A percentile compares a stretch with the other conserved stretches of the same genome.
Conservation (phyloP, 176 grass and related monocot genomes). For the Chloris gayana region DNA sequence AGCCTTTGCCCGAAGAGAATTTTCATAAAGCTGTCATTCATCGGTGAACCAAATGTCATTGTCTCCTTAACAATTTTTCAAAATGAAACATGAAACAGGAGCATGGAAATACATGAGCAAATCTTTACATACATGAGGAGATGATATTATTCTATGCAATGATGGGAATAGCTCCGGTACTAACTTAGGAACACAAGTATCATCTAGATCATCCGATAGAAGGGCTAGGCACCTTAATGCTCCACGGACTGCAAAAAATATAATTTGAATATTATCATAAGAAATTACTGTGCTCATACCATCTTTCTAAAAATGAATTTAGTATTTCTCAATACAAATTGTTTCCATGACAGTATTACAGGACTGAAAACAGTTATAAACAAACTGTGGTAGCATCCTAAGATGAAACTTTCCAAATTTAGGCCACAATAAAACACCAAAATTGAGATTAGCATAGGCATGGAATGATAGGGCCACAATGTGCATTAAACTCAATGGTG, state of each 20-base stretch:
- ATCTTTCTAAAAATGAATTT: background rate
- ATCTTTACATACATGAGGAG: constrained; percentile 64
- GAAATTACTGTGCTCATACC: background rate
- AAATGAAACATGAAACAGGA: constrained; percentile 18
- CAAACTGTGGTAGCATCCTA: constrained; percentile 15
- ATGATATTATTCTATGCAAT: constrained; percentile 83
- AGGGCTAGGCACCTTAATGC: constrained; percentile 95
- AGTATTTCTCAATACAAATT: background rate
- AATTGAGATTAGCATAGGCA: background rate
- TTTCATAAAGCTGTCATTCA: constrained; percentile 78
- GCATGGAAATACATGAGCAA: constrained; percentile 6
- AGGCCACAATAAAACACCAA: background rate
- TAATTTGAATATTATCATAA: constrained; percentile 12
- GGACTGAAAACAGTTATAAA: background rate
- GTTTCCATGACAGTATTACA: background rate
- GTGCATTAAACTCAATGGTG: background rate
- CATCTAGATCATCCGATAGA: constrained; percentile 93
- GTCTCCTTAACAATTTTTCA: constrained; percentile 12
- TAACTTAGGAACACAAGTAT: constrained; percentile 80
- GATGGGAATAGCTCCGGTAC: constrained; percentile 84
- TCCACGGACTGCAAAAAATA: constrained; percentile 74
- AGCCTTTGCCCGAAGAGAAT: constrained; percentile 81
- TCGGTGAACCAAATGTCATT: constrained; percentile 35
- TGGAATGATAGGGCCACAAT: background rate
- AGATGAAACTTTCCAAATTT: constrained; percentile 17